Base-by-base conservation (phyloP, 345 rosid species). In the Populus deltoides region DNA sequence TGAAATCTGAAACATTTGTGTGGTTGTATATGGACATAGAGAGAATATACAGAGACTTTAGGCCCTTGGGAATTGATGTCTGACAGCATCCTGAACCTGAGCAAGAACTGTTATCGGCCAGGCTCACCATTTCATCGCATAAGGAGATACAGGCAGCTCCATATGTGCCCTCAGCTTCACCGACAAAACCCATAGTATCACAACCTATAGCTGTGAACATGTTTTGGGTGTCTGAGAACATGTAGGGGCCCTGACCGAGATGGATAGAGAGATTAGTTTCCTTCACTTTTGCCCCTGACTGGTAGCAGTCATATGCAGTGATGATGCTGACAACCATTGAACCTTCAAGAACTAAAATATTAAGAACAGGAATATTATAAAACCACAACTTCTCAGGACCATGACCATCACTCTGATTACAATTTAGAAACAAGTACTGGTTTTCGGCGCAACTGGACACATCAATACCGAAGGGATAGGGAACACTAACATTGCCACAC, bases 41-140 rank as follows among this genome's bases (percentile, higher is more conserved):
- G 8, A 3, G 12, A 13, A 76, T 35, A 43, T 6, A 5, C 15
- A 85, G 25, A 2, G 68, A 72, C 43, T 79, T 59, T 9, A 82
- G 57, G 16, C 59, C 43, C 1, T 8, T 2, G 3, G 85, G 87
- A 1, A 85, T 22, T 7, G 78, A 24, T 1, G 70, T 74, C 68
- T 82, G 81, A 47, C 87, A 85, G 72, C 83, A 85, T 5, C 87
- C 87, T 10, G 69, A 11, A 2, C 85, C 81, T 1, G 85, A 73
- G 68, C 87, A 84, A 43, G 53, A 73, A 45, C 38, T 51, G 2
- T 68, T 33, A 0, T 53, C 51, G 2, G 63, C 33, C 22, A 38
- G 7, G 2, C 43, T n/a, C 27, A 8, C 25, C 1, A 7, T 11
- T 18, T 66, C 49, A 43, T 25, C 16, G 72, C 85, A 81, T 0